A percentile compares a stretch with the other conserved stretches of the same genome.
phyloP scores from a whole-genome alignment of 2,329 filamentous ascomycete species.

The Cadophora sp. region DNA sequence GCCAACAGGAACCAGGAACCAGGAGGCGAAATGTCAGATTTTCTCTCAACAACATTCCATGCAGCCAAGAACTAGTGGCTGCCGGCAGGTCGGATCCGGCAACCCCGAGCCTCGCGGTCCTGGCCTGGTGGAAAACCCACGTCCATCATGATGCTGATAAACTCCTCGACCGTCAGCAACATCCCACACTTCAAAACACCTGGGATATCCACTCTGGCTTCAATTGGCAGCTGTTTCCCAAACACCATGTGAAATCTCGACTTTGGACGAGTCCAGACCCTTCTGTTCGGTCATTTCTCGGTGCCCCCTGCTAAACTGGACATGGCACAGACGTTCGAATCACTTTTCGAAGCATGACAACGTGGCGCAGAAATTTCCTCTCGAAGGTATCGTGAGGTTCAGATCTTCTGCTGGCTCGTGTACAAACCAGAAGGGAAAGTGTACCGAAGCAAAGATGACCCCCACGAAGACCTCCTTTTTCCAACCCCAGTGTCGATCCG shows the following conservation, averaged over 20 bases:
- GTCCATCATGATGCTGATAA: background rate
- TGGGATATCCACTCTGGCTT: constrained; percentile 2
- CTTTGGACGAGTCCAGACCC: constrained; percentile 23
- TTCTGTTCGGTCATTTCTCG: constrained; percentile 26
- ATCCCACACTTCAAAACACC: background rate
- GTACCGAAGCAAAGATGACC: constrained; percentile 16
- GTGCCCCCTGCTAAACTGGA: background rate
- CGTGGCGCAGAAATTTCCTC: constrained; percentile 18
- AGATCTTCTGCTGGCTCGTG: constrained; percentile 18
- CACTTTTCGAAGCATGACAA: constrained; percentile 16
- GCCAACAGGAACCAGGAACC: constrained; percentile 6
- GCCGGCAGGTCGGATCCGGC: background rate
- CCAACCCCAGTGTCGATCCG: constrained; percentile 25
- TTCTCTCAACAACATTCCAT: background rate
- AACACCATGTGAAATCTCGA: constrained; percentile 16
- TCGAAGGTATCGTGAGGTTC: background rate
- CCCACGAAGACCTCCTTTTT: constrained; percentile 12
- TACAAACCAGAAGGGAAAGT: constrained; percentile 13
- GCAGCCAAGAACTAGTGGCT: background rate
- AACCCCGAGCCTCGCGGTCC: constrained; percentile 4
- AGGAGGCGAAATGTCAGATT: background rate
- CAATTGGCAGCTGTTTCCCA: constrained; percentile 5
- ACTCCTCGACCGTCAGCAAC: constrained; percentile 2
- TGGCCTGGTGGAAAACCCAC: background rate
- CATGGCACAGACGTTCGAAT: constrained; percentile 1